Evolutionary conservation across 2,329 filamentous ascomycete species (phyloP), one percentile per base, ranked within the genome.

Genomic region (Myriosclerotinia scirpicola): DNA sequence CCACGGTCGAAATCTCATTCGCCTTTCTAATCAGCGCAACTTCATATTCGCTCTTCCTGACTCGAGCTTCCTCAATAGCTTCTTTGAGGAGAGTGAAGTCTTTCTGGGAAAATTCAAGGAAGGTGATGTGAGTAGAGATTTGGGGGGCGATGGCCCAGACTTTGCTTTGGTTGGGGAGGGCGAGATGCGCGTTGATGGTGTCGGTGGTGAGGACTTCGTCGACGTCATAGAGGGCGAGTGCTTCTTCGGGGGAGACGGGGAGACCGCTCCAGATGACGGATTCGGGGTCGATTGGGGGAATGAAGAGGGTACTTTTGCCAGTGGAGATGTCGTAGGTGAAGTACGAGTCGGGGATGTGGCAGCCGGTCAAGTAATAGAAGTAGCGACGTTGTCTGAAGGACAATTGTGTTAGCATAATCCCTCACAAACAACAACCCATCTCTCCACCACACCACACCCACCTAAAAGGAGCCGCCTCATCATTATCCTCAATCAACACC

Each of bases 301-400:
- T 94, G 80, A 93, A 99, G 59, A 99, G 87, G 3, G 89, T 96
- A 52, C 93, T 85, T 73, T 87, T 87, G 71, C 87, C 84, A 58
- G 86, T 83, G 55, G 85, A 81, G 67, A 96, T 89, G 71, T 97
- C 89, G 81, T 97, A 97, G 66, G 89, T 85, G 68, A 92, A 85
- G 76, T 89, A 88, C 74, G 90, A 90, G 78, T 97, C 93, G 67
- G 93, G 85, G 40, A 96, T 83, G 69, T 88, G 71, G 75, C 88
- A 96, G 73, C 95, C 95, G 34, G 92, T 94, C 54, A 98, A 83
- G 79, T 99, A 99, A 85, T 91, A 97, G 81, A 99, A 99, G 78
- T 88, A 91, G 65, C 95, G 89, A 70, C 93, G 91, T 80, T 97
- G 93, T 71, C 92, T 93, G 72, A 12, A 64, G 38, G 14, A 22